A percentile compares a stretch with the other conserved stretches of the same genome.
phyloP scores from a whole-genome alignment of 2,329 filamentous ascomycete genomes.

The Colletotrichum echinochloae region DNA sequence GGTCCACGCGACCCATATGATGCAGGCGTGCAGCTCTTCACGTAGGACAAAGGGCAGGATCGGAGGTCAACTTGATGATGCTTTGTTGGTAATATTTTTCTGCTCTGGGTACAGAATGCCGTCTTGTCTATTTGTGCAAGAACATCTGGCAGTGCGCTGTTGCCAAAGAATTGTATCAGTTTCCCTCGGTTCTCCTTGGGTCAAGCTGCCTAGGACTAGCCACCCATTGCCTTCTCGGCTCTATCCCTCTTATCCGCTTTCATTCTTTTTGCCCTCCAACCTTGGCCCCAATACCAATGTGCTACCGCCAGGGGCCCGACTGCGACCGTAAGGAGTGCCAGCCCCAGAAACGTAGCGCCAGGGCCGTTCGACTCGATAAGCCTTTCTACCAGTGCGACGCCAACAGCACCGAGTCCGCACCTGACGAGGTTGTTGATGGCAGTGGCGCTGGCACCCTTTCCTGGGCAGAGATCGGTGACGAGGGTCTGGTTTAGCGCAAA shows the following conservation, averaged over 20 bases:
- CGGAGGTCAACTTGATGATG: neutral
- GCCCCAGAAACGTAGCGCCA: conserved; percentile 10
- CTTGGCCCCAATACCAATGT: conserved; percentile 36
- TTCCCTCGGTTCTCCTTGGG: too few relatives aligned
- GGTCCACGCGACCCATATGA: too few relatives aligned
- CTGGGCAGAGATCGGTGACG: conserved; percentile 49
- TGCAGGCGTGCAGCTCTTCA: neutral
- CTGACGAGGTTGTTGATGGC: conserved; percentile 50
- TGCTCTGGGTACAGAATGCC: neutral
- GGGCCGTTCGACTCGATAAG: conserved; percentile 15
- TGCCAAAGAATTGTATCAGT: neutral
- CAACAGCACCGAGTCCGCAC: conserved; percentile 25
- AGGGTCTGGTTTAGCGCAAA: conserved; percentile 52
- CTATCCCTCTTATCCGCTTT: neutral
- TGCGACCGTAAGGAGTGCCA: conserved; percentile 20
- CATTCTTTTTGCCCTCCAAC: conserved; percentile 27
- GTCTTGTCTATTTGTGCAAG: neutral
- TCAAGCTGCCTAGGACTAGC: too few relatives aligned
- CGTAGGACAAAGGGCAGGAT: neutral
- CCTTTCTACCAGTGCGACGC: conserved; percentile 14
- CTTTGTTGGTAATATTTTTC: neutral
- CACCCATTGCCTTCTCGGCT: neutral
- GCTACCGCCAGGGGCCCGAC: conserved; percentile 26
- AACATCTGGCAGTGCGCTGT: neutral
- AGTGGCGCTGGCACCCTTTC: conserved; percentile 47